Percentiles rank a stretch among this genome's conserved stretches.
phyloP scores from a whole-genome alignment of 2,329 filamentous ascomycete species.

The Juglanconis sp. region DNA sequence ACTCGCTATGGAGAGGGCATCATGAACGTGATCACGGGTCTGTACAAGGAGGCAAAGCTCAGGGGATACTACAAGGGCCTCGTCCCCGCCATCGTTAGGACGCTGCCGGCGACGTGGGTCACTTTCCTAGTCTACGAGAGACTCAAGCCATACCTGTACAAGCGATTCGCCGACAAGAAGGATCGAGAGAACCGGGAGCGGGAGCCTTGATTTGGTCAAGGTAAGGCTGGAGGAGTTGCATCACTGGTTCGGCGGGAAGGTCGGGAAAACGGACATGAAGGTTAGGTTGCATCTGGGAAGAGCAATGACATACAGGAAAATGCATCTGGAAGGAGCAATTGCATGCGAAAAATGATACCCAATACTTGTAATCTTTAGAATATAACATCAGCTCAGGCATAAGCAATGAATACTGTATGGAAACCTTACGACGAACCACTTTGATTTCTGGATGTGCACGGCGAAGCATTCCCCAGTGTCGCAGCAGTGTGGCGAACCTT shows the following conservation, averaged over 20 bases:
- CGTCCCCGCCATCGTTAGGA: constrained; percentile 82
- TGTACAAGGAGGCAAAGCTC: constrained; percentile 76
- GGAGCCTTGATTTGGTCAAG: neutral
- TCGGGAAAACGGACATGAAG: neutral
- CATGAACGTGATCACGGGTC: constrained; percentile 65
- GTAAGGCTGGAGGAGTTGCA: neutral
- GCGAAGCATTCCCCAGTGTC: no score
- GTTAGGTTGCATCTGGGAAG: neutral
- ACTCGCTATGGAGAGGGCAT: constrained; percentile 68
- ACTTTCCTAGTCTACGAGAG: constrained; percentile 98
- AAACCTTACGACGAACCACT: no score
- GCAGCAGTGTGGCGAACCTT: no score
- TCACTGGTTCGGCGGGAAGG: no score
- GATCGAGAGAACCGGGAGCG: neutral
- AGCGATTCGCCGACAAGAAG: neutral
- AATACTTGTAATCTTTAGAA: neutral
- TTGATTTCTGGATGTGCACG: no score
- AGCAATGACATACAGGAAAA: neutral
- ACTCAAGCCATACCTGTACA: constrained; percentile 65
- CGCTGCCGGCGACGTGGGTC: constrained; percentile 91
- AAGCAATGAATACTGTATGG: neutral
- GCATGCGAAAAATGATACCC: neutral
- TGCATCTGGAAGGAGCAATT: neutral
- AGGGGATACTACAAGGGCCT: constrained; percentile 89
- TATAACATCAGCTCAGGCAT: neutral